Conservation (phyloP, 2,329 filamentous ascomycete genomes). For the Verticillium nubilum region DNA sequence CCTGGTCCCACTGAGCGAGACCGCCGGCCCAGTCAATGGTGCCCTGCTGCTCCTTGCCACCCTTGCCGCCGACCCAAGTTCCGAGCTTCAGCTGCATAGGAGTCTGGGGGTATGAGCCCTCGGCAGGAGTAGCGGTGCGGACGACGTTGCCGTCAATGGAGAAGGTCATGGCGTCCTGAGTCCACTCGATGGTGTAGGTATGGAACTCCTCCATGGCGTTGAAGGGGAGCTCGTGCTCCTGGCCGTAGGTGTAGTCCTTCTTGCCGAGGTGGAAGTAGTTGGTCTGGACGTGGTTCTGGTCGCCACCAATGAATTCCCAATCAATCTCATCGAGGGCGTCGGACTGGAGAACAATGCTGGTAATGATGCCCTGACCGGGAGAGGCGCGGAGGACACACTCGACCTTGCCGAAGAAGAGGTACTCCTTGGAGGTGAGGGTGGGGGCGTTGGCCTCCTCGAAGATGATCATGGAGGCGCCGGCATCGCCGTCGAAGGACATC, state of each 20-base stretch:
- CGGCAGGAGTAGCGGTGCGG: conserved; percentile 41
- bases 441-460: conserved; percentile 40
- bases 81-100: conserved; percentile 63
- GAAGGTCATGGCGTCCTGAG: conserved; percentile 50
- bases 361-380: conserved; percentile 42
- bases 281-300: conserved; percentile 31
- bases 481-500: conserved; percentile 25
- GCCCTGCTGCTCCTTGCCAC: conserved; percentile 42
- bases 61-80: conserved; percentile 46
- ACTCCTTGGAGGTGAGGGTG: conserved; percentile 36
- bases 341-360: conserved; percentile 42
- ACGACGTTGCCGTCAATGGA: conserved; percentile 45
- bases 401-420: conserved; percentile 48
- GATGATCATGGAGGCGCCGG: conserved; percentile 45
- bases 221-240: conserved; percentile 37
- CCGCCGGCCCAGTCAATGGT: conserved; percentile 66
- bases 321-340: conserved; percentile 49
- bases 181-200: conserved; percentile 67
- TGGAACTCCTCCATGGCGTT: conserved; percentile 40
- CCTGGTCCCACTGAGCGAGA: conserved; percentile 22
- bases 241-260: conserved; percentile 47
- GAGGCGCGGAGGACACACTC: conserved; percentile 40
- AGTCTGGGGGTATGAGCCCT: conserved; percentile 61
- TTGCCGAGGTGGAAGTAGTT: conserved; percentile 52
- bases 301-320: conserved; percentile 34